Base-by-base conservation (phyloP, 768 basidiomycete genomes). In the Tulasnella sp. region DNA sequence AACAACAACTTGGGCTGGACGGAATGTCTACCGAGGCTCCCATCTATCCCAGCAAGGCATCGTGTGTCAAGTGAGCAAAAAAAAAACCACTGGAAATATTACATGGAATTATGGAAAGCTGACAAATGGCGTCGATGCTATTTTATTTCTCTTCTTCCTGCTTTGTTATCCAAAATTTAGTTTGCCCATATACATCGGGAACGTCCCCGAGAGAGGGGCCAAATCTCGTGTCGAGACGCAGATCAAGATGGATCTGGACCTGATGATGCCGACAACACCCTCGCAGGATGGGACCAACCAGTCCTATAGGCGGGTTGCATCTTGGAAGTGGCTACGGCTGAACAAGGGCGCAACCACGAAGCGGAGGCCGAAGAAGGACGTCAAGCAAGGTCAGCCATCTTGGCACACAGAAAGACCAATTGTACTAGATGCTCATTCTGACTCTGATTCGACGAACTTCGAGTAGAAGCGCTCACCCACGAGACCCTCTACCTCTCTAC, bases 191-290 rank as follows among this genome's bases (percentile, higher is more conserved):
- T 75, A 89, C 68, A 81, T 90, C 44, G 87, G 89, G 21, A 89
- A 82, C 66, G 82, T 94, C 55, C 90, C 92, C 4, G 80, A 81
- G 65, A 73, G 75, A 45, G 92, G 91, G 24, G 84, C 91, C 12
- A 93, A 94, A 71, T 91, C 87, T 49, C 81, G 92, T 31, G 92
- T 94, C n/a, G 92, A 94, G 70, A 94, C 92, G 2, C 92, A 94
- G 74, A 83, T 94, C 50, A 83, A 91, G 67, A 80, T 93, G 42
- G 80, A 84, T 2, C 75, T 94, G 41, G 86, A 91, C 67, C 75
- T 90, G 50, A 85, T 50, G 31, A 57, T 58, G 49, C 63, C 42
- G 9, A 38, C 24, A 49, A 41, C 24, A 24, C 38, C 29, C 54
- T 61, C 46, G 44, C 41, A 53, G 12, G 41, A 48, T 11, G 27